A percentile compares a stretch with the other conserved stretches of the same genome.
These are phyloP conservation scores for Zizania latifolia DNA, from an alignment of 176 grass and related monocot genomes.

Conservation along the genomic window DNA sequence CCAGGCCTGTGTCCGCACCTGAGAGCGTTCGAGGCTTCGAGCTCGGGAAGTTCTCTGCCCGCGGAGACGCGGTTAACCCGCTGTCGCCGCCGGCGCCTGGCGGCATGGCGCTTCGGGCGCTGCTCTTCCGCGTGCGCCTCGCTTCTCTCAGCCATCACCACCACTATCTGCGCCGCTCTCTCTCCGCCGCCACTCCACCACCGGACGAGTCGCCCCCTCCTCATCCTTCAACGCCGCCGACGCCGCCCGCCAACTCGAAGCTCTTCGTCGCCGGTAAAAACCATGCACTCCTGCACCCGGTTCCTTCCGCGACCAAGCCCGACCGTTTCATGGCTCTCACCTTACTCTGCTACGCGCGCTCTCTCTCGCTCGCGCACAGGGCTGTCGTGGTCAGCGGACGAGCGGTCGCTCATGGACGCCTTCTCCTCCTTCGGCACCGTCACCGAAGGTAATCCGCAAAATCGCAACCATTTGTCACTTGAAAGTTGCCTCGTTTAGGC, in stretches of 20 bases:
- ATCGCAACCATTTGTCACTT: neutral
- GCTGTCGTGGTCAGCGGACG: slow-evolving; percentile 75
- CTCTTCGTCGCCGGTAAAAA: slow-evolving; percentile 66
- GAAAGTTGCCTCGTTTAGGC: neutral
- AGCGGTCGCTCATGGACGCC: slow-evolving; percentile 70
- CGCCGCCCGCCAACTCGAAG: slow-evolving; percentile 54
- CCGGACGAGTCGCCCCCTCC: slow-evolving; percentile 10
- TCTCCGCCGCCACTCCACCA: slow-evolving; percentile 18
- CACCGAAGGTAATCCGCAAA: slow-evolving; percentile 55
- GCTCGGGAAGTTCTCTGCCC: no score
- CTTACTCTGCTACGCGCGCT: neutral
- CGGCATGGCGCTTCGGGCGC: neutral
- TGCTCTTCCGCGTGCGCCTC: slow-evolving; percentile 31
- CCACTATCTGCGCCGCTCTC: neutral
- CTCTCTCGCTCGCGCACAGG: slow-evolving; percentile 25
- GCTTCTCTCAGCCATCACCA: neutral
- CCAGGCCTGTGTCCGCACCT: no score
- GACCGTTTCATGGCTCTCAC: neutral
- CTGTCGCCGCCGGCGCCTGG: neutral
- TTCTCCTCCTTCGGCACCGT: slow-evolving; percentile 81
- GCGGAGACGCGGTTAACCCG: neutral
- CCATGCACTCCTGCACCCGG: neutral
- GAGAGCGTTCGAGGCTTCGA: no score
- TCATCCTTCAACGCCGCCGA: neutral
- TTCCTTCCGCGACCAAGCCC: neutral